Evolutionary conservation across 805 yeast species (phyloP).

Genomic region (Vanderwaltozyma tropicalis): DNA sequence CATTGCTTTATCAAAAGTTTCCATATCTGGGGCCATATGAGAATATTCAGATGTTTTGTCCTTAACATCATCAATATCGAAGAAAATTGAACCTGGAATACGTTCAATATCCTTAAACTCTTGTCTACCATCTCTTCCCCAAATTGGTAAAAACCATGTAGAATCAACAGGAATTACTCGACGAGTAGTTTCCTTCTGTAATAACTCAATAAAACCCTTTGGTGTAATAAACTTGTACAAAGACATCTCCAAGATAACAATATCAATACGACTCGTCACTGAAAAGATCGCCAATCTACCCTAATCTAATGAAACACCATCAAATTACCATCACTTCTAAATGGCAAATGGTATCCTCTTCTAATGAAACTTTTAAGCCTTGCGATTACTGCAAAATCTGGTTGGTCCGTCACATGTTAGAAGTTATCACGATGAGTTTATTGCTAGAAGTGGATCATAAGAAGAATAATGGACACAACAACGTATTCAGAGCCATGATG

Average conservation of each 20-base stretch:
- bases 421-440: too few species aligned
- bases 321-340: too few species aligned
- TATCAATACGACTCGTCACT: too few species aligned
- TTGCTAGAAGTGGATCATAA: too few species aligned
- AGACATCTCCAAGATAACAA: constrained; percentile 16
- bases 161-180: constrained; percentile 63
- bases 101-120: constrained; percentile 50
- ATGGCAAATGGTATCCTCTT: too few species aligned
- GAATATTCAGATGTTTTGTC: constrained; percentile 59
- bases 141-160: constrained; percentile 87
- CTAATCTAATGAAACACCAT: too few species aligned
- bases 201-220: constrained; percentile 13
- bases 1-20: constrained; percentile 44
- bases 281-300: too few species aligned
- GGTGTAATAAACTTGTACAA: constrained; percentile 24
- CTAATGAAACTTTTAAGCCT: too few species aligned
- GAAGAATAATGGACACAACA: too few species aligned
- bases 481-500: too few species aligned
- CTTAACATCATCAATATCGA: constrained; percentile 65
- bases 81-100: constrained; percentile 55
- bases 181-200: constrained; percentile 14
- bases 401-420: too few species aligned
- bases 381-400: too few species aligned
- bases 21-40: constrained; percentile 74
- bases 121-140: constrained; percentile 44